These are phyloP conservation scores for Penicillium manginii DNA, from an alignment of 495 filamentous ascomycete species.

Conservation along the genomic window DNA sequence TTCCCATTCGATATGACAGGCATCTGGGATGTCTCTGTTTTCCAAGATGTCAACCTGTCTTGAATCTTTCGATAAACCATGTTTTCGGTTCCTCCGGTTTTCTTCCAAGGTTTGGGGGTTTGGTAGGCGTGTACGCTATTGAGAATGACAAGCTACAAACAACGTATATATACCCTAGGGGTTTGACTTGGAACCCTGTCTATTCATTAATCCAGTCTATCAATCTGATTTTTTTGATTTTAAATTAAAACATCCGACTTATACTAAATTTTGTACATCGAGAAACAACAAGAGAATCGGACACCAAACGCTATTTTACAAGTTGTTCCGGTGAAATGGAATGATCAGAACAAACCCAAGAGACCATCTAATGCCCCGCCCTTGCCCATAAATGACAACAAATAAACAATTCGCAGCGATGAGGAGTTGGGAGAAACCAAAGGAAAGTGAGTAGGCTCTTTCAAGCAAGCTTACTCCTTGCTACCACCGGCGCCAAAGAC, in stretches of 20 bases:
- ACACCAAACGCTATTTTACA: constrained; percentile 49
- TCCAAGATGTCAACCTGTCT: constrained; percentile 49
- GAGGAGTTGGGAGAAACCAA: constrained; percentile 21
- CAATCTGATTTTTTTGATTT: constrained; percentile 24
- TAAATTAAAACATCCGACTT: constrained; percentile 34
- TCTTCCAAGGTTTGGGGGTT: not conserved
- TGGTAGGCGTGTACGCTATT: not conserved
- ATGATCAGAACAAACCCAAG: constrained; percentile 30
- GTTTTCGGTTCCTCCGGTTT: not conserved
- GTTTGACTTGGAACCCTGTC: constrained; percentile 7
- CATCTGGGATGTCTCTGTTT: constrained; percentile 54
- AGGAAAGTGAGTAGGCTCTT: not conserved
- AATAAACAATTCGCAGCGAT: constrained; percentile 17
- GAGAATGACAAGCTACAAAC: constrained; percentile 1
- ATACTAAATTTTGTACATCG: constrained; percentile 47
- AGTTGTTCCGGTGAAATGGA: constrained; percentile 30
- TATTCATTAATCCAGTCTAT: constrained; percentile 16
- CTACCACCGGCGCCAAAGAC: constrained; percentile 52
- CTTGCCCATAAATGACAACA: constrained; percentile 28
- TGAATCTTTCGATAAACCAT: constrained; percentile 12
- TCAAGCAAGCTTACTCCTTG: constrained; percentile 31
- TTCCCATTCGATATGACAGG: constrained; percentile 57
- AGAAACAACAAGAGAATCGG: constrained; percentile 31
- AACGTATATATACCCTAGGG: constrained; percentile 29
- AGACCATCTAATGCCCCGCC: constrained; percentile 33